Percentiles rank a stretch among this genome's conserved stretches.
These are phyloP conservation scores for Pestalotiopsis sp. DNA, from an alignment of 2,329 filamentous ascomycete species.

Conservation along the genomic window DNA sequence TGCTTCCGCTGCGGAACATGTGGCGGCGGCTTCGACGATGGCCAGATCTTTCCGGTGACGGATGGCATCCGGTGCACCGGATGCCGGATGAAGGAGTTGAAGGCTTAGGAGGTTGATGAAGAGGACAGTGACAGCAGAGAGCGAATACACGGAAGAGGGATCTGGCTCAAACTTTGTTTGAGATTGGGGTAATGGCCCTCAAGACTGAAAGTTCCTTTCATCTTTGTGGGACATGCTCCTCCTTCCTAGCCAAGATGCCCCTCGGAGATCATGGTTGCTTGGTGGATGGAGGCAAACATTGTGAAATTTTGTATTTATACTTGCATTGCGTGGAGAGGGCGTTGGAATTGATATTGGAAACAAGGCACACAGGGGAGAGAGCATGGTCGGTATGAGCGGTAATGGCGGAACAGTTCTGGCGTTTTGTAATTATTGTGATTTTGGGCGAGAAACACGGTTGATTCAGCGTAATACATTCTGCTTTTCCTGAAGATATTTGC, in stretches of 20 bases:
- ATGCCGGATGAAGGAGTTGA: slow-evolving; percentile 63
- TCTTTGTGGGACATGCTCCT: no score
- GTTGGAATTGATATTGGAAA: no score
- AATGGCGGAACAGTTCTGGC: neutral
- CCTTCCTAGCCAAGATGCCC: neutral
- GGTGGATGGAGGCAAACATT: neutral
- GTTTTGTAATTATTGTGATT: neutral
- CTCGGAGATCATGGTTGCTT: neutral
- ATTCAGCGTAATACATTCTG: neutral
- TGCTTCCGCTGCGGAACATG: slow-evolving; percentile 83
- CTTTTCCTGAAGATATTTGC: neutral
- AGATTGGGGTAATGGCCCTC: neutral
- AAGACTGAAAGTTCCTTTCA: no score
- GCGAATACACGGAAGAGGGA: neutral
- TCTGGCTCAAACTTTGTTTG: neutral
- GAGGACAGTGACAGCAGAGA: no score
- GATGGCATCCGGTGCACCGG: slow-evolving; percentile 62
- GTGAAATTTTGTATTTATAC: neutral
- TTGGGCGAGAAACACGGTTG: neutral
- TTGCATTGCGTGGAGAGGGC: neutral
- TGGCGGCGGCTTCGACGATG: slow-evolving; percentile 62
- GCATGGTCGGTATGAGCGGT: no score
- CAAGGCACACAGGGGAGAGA: no score
- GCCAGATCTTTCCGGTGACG: slow-evolving; percentile 65
- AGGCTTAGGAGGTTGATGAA: slow-evolving; percentile 38